Base-by-base conservation (phyloP, 306 rosid genomes). In the Hylodesmum podocarpum region DNA sequence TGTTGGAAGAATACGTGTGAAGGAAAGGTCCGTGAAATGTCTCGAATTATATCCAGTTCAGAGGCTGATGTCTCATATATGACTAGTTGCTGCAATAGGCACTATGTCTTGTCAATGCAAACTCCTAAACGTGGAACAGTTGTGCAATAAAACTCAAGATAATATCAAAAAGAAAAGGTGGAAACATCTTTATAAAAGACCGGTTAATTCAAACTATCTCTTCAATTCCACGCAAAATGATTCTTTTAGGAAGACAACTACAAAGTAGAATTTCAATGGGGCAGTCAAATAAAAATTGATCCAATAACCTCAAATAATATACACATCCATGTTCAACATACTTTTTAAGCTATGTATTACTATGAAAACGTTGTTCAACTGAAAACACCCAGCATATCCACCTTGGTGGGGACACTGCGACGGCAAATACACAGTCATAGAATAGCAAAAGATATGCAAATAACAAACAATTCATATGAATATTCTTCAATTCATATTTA, bases 1-100 rank as follows among this genome's bases (percentile, higher is more conserved):
- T 92, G 94, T 79, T 89, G 99, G 91, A 95, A 95, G 93, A 92
- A 92, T 59, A 95, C 97, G 65, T 95, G 99, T 10, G 99, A 90
- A 27, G 99, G 99, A 77, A 95, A 95, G 47, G 97, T 95, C 41
- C 99, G 97, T 8, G 99, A 95, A 72, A 95, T 95, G 71, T 95
- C 99, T 76, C 99, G 87, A 81, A 95, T 95, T 78, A 95, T 95
- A 79, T 95, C 99, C 62, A 95, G 91, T 77, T 95, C 99, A 44
- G 99, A 86, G 49, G 97, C 90, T 31, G 99, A 95, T 6, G 97
- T 92, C 88, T 95, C 99, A 31, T 95, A 95, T 78, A 95, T 95
- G 72, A 95, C 97, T 78, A 95, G 85, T 95, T 95, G 99, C 99
- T 95, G 96, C 83, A 87, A 81, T 39, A 70, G 74, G 53, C 47